Evolutionary conservation across 176 grass and related monocot genomes (phyloP).

Genomic region (Eremochloa ophiuroides): DNA sequence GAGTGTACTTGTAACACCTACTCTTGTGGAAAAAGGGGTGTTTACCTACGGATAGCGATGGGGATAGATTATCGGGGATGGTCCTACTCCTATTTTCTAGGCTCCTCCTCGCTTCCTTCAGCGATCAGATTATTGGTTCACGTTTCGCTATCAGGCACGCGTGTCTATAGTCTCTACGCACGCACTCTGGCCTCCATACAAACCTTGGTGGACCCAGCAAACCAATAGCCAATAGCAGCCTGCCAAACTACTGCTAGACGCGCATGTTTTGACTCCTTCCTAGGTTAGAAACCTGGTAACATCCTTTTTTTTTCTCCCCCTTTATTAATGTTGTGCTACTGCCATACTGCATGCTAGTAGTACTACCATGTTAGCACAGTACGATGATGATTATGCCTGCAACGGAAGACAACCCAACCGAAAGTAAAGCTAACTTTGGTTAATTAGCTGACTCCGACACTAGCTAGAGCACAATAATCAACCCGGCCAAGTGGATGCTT

Average conservation of each 20-base stretch:
- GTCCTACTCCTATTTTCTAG: background rate
- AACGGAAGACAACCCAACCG: background rate
- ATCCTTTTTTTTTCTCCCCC: constrained; percentile 1
- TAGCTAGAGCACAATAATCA: background rate
- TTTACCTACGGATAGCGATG: background rate
- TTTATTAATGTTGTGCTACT: background rate
- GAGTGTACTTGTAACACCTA: constrained; percentile 34
- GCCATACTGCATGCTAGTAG: background rate
- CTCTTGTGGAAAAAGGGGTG: constrained; percentile 24
- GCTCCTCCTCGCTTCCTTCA: background rate
- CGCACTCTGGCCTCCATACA: constrained; percentile 7
- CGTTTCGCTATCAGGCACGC: constrained; percentile 30
- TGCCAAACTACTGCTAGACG: constrained; percentile 24
- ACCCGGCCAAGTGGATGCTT: background rate
- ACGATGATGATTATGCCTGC: background rate
- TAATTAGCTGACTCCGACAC: constrained; percentile 14
- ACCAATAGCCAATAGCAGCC: constrained; percentile 10
- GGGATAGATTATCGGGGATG: background rate
- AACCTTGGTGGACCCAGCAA: constrained; percentile 28
- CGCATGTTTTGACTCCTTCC: constrained; percentile 33
- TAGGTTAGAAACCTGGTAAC: constrained; percentile 28
- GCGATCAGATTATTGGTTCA: constrained; percentile 28
- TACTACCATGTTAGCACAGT: background rate
- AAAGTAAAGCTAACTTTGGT: background rate
- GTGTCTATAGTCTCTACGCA: background rate